A percentile compares a stretch with the other conserved stretches of the same genome.
These are phyloP conservation scores for Euphorbia schlechtendalii DNA, from an alignment of 441 rosid genomes.

Conservation along the genomic window DNA sequence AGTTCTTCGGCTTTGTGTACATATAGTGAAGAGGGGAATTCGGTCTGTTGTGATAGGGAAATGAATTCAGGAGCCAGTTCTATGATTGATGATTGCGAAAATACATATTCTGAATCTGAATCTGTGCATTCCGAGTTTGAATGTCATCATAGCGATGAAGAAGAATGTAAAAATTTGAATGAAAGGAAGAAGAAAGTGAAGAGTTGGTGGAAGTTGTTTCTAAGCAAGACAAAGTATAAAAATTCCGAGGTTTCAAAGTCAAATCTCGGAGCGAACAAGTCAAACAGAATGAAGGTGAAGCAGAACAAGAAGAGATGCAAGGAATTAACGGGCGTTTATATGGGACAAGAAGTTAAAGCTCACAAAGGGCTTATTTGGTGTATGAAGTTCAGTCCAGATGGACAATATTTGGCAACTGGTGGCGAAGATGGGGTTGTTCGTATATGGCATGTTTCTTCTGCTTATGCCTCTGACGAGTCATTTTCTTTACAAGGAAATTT, in stretches of 20 bases:
- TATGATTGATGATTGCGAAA: slow-evolving; percentile 30
- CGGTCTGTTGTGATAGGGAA: slow-evolving; percentile 35
- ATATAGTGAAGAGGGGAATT: slow-evolving; percentile 20
- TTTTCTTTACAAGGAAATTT: slow-evolving; percentile 21
- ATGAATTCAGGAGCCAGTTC: slow-evolving; percentile 27
- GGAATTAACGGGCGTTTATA: slow-evolving; percentile 60
- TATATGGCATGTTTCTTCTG: slow-evolving; percentile 52
- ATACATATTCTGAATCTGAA: slow-evolving; percentile 14
- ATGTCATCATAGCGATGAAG: slow-evolving; percentile 20
- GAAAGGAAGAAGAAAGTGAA: slow-evolving; percentile 27
- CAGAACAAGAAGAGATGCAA: slow-evolving; percentile 50
- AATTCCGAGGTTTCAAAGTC: slow-evolving; percentile 18
- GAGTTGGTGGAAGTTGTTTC: slow-evolving; percentile 50
- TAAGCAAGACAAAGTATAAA: slow-evolving; percentile 20
- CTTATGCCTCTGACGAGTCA: slow-evolving; percentile 27
- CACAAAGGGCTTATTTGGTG: slow-evolving; percentile 65
- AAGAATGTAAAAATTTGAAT: slow-evolving; percentile 18
- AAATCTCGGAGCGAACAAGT: slow-evolving; percentile 17
- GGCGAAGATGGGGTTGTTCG: slow-evolving; percentile 78
- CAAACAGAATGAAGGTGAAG: slow-evolving; percentile 46
- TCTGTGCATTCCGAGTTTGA: slow-evolving; percentile 15
- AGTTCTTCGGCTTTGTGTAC: slow-evolving; percentile 25
- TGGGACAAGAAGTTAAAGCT: slow-evolving; percentile 60
- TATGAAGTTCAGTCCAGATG: slow-evolving; percentile 83
- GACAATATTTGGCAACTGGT: slow-evolving; percentile 66